A percentile compares a stretch with the other conserved stretches of the same genome.
Evolutionary conservation across 768 basidiomycete species (phyloP).

Genomic region (Rhodotorula sphaerocarpa): DNA sequence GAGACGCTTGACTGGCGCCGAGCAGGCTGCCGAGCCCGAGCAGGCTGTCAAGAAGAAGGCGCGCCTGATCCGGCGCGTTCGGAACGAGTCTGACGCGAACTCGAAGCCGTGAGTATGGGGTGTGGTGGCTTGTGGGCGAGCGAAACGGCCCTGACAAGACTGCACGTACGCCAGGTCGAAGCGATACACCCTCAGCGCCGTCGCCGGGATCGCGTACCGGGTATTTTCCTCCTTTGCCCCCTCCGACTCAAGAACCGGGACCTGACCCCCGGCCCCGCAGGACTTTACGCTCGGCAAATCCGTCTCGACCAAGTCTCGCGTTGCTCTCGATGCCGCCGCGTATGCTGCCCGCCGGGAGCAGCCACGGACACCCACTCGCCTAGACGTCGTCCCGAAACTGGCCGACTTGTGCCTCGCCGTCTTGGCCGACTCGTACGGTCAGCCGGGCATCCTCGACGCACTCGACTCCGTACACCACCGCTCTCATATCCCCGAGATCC

Average conservation of each 20-base stretch:
- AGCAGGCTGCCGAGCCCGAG: too few species aligned
- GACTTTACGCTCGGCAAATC: slow-evolving; percentile 18
- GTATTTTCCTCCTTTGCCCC: too few species aligned
- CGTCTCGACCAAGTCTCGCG: neutral
- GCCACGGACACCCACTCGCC: neutral
- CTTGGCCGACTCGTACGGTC: slow-evolving; percentile 15
- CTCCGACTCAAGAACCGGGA: too few species aligned
- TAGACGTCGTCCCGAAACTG: slow-evolving; percentile 13
- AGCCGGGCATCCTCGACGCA: neutral
- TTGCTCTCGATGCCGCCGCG: neutral
- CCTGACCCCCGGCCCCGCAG: slow-evolving; percentile 3
- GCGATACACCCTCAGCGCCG: neutral
- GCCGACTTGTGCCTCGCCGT: slow-evolving; percentile 5
- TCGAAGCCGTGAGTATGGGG: too few species aligned
- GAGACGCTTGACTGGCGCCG: neutral
- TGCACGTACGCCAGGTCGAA: neutral
- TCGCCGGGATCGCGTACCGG: slow-evolving; percentile 11
- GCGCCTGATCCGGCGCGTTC: too few species aligned
- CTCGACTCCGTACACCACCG: slow-evolving; percentile 4
- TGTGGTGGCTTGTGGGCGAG: neutral
- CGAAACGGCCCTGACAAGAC: neutral
- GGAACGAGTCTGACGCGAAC: too few species aligned
- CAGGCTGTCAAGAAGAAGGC: too few species aligned
- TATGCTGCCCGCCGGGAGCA: neutral
- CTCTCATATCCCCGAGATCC: neutral